Percentiles rank a stretch among this genome's conserved stretches.
Evolutionary conservation across 2,329 filamentous ascomycete species (phyloP).

Genomic region (Macrophomina pseudophaseolina): DNA sequence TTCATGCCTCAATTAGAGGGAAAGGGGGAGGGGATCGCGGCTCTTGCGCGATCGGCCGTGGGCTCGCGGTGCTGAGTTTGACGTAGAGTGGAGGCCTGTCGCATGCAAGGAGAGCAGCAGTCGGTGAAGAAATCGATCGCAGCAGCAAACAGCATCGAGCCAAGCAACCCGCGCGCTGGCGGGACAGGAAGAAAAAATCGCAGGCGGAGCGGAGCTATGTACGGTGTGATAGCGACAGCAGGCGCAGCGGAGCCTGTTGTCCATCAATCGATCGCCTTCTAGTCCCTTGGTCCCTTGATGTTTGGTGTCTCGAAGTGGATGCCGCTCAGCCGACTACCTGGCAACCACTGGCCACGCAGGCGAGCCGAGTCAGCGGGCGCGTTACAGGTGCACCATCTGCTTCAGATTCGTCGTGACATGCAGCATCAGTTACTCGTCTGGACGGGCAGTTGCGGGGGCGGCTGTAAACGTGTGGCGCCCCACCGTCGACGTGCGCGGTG

Average conservation of each 20-base stretch:
- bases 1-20: slow-evolving; percentile 9
- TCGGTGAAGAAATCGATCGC: slow-evolving; percentile 19
- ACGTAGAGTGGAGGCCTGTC: slow-evolving; percentile 8
- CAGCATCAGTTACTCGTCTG: slow-evolving; percentile 10
- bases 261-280: slow-evolving; percentile 5
- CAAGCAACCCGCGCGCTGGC: slow-evolving; percentile 12
- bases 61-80: slow-evolving; percentile 3
- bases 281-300: slow-evolving; percentile 1
- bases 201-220: slow-evolving; percentile 19
- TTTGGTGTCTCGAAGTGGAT: slow-evolving; percentile 6
- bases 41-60: slow-evolving; percentile 19
- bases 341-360: slow-evolving; percentile 7
- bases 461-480: slow-evolving; percentile 24
- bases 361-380: slow-evolving; percentile 21
- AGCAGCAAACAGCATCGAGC: slow-evolving; percentile 9
- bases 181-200: background rate
- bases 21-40: slow-evolving; percentile 20
- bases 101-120: slow-evolving; percentile 12
- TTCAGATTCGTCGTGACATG: slow-evolving; percentile 24
- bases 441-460: slow-evolving; percentile 21
- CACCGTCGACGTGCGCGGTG: slow-evolving; percentile 22
- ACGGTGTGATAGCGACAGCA: slow-evolving; percentile 12
- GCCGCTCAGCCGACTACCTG: background rate
- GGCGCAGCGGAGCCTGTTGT: background rate
- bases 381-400: slow-evolving; percentile 22